These are phyloP conservation scores for Lentinula sp. DNA, from an alignment of 768 basidiomycete species.

Conservation along the genomic window DNA sequence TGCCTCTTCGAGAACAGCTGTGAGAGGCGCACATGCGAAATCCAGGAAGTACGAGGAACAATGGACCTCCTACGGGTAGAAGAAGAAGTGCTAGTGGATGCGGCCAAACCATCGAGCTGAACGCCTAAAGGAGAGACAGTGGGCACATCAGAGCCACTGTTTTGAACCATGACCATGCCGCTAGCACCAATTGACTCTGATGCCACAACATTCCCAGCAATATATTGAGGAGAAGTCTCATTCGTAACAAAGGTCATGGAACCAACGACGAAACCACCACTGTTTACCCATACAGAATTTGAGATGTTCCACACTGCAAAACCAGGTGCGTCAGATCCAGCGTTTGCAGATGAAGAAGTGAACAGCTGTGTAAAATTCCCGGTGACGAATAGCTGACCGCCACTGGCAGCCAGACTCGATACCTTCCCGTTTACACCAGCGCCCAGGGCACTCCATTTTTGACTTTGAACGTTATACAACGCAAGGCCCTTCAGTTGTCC, in stretches of 20 bases:
- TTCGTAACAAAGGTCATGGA: conserved; percentile 66
- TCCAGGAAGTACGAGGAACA: conserved; percentile 30
- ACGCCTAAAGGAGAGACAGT: conserved; percentile 55
- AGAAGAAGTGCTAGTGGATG: conserved; percentile 23
- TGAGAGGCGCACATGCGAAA: conserved; percentile 39
- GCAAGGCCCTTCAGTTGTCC: conserved; percentile 57
- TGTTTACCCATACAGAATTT: conserved; percentile 60
- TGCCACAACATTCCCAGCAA: conserved; percentile 61
- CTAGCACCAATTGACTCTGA: conserved; percentile 64
- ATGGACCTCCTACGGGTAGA: conserved; percentile 33
- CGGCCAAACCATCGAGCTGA: conserved; percentile 38
- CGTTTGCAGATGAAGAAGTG: conserved; percentile 21
- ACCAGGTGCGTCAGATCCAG: conserved; percentile 43
- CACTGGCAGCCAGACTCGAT: conserved; percentile 44
- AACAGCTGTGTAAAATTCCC: conserved; percentile 67
- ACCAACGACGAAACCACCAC: conserved; percentile 69
- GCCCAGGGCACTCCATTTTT: conserved; percentile 62
- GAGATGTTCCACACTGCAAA: conserved; percentile 71
- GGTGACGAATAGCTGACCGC: conserved; percentile 52
- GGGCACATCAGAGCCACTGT: conserved; percentile 51
- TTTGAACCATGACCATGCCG: conserved; percentile 76
- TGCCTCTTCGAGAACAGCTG: conserved; percentile 47
- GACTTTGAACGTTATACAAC: conserved; percentile 58
- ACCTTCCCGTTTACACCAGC: conserved; percentile 78
- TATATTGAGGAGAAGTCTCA: conserved; percentile 53